phyloP scores from a whole-genome alignment of 306 rosid species.

The Quercus ilex region DNA sequence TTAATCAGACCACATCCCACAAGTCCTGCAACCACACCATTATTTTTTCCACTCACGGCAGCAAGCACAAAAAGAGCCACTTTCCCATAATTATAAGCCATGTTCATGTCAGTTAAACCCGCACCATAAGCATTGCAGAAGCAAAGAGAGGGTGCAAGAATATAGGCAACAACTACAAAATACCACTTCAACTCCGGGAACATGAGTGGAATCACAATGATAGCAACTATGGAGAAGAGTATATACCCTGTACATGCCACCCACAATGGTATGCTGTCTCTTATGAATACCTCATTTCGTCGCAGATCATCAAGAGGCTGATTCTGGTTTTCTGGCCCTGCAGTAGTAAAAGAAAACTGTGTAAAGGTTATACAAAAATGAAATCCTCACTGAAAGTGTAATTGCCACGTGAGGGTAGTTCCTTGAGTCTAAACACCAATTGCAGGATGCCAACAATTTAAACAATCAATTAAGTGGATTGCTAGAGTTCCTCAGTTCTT shows the following conservation, averaged over 20 bases:
- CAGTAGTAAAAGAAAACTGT: slow-evolving; percentile 8
- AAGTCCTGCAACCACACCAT: slow-evolving; percentile 93
- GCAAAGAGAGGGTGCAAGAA: slow-evolving; percentile 84
- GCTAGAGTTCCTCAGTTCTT: background rate
- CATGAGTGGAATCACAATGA: slow-evolving; percentile 80
- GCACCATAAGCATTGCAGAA: slow-evolving; percentile 99
- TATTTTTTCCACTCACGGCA: slow-evolving; percentile 56
- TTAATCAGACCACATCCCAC: slow-evolving; percentile 93
- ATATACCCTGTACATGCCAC: slow-evolving; percentile 66
- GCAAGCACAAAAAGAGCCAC: slow-evolving; percentile 95
- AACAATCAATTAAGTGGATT: background rate
- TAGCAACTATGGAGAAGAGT: slow-evolving; percentile 61
- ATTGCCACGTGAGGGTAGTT: background rate
- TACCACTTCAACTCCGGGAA: slow-evolving; percentile 94
- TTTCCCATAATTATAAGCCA: slow-evolving; percentile 97
- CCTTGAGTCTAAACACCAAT: background rate
- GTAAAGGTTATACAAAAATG: slow-evolving; percentile 15
- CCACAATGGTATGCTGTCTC: slow-evolving; percentile 86
- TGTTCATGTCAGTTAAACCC: slow-evolving; percentile 93
- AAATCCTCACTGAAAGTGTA: slow-evolving; percentile 3
- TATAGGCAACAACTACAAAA: slow-evolving; percentile 69
- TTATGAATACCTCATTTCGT: slow-evolving; percentile 74
- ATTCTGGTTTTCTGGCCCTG: slow-evolving; percentile 47
- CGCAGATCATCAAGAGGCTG: slow-evolving; percentile 55
- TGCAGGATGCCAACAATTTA: background rate